Evolutionary conservation across 768 basidiomycete genomes (phyloP).

Genomic region (Termitomyces heimii): DNA sequence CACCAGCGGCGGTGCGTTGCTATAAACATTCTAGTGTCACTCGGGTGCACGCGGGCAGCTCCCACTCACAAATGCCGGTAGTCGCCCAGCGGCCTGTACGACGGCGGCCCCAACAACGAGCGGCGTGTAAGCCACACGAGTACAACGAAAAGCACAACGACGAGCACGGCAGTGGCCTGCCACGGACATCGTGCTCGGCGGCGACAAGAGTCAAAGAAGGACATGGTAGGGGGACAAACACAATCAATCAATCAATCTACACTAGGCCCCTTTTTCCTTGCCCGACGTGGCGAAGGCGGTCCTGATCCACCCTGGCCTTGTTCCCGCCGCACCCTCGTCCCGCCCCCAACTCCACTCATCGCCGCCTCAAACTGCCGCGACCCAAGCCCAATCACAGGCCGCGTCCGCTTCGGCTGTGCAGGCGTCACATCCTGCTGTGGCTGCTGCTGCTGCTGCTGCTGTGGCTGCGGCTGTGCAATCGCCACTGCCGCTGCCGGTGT

Average conservation of each 20-base stretch:
- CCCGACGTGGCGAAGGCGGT: background rate
- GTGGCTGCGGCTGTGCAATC: background rate
- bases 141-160: background rate
- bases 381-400: slow-evolving; percentile 58
- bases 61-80: slow-evolving; percentile 20
- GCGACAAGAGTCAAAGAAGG: background rate
- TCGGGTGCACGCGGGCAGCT: no score
- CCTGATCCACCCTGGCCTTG: no score
- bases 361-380: slow-evolving; percentile 72
- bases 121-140: background rate
- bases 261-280: no score
- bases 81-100: slow-evolving; percentile 17
- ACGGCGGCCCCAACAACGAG: background rate
- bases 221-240: no score
- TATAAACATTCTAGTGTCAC: no score
- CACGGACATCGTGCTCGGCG: slow-evolving; percentile 1
- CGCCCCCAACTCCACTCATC: slow-evolving; percentile 48
- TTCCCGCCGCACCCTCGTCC: background rate
- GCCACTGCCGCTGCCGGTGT: slow-evolving; percentile 3
- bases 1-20: slow-evolving; percentile 14
- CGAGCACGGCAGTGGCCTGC: background rate
- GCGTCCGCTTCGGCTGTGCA: slow-evolving; percentile 29
- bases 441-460: background rate
- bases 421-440: background rate
- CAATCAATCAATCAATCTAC: no score